These are phyloP conservation scores for Hypoxylon fuscum DNA, from an alignment of 495 filamentous ascomycete genomes.

Conservation along the genomic window DNA sequence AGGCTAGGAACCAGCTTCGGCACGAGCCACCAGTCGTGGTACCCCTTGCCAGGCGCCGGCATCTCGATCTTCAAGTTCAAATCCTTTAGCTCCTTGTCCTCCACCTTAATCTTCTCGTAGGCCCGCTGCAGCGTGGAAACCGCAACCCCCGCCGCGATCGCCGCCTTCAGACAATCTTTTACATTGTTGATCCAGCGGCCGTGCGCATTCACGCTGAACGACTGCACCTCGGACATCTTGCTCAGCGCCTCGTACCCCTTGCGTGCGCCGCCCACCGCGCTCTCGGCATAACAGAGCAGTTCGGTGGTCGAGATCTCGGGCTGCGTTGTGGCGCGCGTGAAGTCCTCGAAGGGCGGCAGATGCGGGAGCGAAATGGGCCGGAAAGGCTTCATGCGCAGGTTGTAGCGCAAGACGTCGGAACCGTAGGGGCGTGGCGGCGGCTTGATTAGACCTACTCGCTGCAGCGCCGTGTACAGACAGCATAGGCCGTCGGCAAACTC, in stretches of 20 bases:
- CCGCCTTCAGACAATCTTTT: conserved; percentile 68
- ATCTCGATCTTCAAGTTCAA: conserved; percentile 63
- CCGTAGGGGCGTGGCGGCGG: conserved; percentile 73
- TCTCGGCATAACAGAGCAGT: conserved; percentile 68
- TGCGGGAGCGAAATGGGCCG: conserved; percentile 72
- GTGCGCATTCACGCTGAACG: conserved; percentile 60
- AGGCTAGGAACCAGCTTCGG: conserved; percentile 61
- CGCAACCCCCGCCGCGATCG: conserved; percentile 72
- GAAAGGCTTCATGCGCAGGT: conserved; percentile 92
- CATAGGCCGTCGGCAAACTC: conserved; percentile 75
- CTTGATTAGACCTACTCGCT: conserved; percentile 66
- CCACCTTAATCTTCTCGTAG: conserved; percentile 25
- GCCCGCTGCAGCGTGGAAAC: conserved; percentile 66
- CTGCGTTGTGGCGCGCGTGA: conserved; percentile 52
- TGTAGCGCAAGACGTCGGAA: conserved; percentile 75
- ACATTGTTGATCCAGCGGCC: conserved; percentile 66
- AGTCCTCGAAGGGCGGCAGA: conserved; percentile 72
- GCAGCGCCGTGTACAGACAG: conserved; percentile 71
- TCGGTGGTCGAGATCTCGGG: conserved; percentile 46
- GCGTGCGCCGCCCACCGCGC: conserved; percentile 67
- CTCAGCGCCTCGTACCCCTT: conserved; percentile 71
- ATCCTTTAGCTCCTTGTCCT: no score
- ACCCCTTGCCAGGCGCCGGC: conserved; percentile 62
- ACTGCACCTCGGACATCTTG: conserved; percentile 56
- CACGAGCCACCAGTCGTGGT: conserved; percentile 83